Evolutionary conservation across 2,329 filamentous ascomycete species (phyloP).

Genomic region (Neonectria punicea): DNA sequence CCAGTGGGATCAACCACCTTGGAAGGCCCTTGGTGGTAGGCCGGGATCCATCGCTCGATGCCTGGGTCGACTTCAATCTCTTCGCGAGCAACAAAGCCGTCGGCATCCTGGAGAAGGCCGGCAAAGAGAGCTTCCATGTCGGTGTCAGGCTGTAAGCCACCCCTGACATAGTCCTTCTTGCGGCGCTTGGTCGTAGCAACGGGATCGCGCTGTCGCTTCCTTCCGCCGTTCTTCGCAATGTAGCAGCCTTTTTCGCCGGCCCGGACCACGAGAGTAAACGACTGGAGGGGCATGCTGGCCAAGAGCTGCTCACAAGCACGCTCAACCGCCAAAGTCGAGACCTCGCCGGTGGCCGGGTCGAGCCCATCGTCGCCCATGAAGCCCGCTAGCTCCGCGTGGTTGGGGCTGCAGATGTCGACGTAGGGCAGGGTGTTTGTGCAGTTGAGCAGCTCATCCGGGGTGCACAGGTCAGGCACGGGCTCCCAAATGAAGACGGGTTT

Average conservation of each 20-base stretch:
- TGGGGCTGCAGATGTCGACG: slow-evolving; percentile 77
- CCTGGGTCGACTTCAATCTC: slow-evolving; percentile 72
- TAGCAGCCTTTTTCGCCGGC: slow-evolving; percentile 79
- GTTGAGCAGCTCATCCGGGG: slow-evolving; percentile 72
- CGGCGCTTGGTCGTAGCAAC: slow-evolving; percentile 45
- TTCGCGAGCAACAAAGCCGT: slow-evolving; percentile 64
- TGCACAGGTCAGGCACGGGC: slow-evolving; percentile 89
- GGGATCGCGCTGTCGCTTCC: slow-evolving; percentile 52
- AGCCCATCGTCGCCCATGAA: slow-evolving; percentile 77
- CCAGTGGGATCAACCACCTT: slow-evolving; percentile 92
- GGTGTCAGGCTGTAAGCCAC: slow-evolving; percentile 67
- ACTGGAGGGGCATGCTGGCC: slow-evolving; percentile 71
- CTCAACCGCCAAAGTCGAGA: slow-evolving; percentile 65
- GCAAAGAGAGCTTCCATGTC: slow-evolving; percentile 73
- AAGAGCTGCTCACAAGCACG: slow-evolving; percentile 71
- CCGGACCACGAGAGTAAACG: slow-evolving; percentile 74
- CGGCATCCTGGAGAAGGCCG: slow-evolving; percentile 64
- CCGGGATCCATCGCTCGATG: slow-evolving; percentile 79
- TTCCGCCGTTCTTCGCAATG: slow-evolving; percentile 67
- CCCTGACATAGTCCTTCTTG: slow-evolving; percentile 59
- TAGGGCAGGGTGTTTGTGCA: slow-evolving; percentile 71
- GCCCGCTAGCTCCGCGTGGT: slow-evolving; percentile 86
- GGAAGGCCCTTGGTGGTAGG: slow-evolving; percentile 68
- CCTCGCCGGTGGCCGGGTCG: slow-evolving; percentile 64
- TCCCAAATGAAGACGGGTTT: slow-evolving; percentile 91